Evolutionary conservation across 2,329 filamentous ascomycete species (phyloP), one percentile per base, ranked within the genome.

Genomic region (Hymenoscyphus albidus): DNA sequence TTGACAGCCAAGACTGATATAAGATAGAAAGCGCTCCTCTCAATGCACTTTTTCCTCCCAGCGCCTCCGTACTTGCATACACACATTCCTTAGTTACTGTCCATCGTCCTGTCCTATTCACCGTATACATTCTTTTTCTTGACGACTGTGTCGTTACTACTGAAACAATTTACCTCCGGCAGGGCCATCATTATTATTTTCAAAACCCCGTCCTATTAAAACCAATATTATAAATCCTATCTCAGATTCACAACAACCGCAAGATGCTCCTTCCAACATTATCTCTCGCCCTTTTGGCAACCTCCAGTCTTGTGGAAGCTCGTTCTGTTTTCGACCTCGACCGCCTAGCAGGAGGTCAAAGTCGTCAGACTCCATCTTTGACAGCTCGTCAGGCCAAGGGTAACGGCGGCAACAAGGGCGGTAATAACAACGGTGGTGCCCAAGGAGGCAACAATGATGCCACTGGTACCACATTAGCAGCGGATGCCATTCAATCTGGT

Each of bases 401-500:
- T 35, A 35, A 35, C 35, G 9, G 9, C 35, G 35, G 35, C 1
- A 10, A 10, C 35, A 35, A 35, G 6, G 9, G 9, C 35, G 35
- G 35, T 35, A 10, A 10, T 7, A 35, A 59, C 38, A 64, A 65
- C 58, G 59, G 58, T n/a, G 35, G 22, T 27, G 40, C 14, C 39
- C 42, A 56, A 16, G 35, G 58, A 13, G 22, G 51, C 18, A 31
- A 32, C 16, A 39, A 61, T 22, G 68, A 66, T 62, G 61, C 65
- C 3, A 65, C 67, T 35, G 70, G 62, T 5, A 65, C 66, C 9
- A 71, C 70, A 14, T 61, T 75, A 14, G 40, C 62, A 27, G 67
- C 69, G 27, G 66, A 70, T 63, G 70, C 70, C 16, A 62, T 75
- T 60, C 73, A 75, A 44, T 71, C 62, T 12, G 73, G 72, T n/a